Conservation (phyloP, 2,329 filamentous ascomycete species). For the Cytospora paraplurivora region DNA sequence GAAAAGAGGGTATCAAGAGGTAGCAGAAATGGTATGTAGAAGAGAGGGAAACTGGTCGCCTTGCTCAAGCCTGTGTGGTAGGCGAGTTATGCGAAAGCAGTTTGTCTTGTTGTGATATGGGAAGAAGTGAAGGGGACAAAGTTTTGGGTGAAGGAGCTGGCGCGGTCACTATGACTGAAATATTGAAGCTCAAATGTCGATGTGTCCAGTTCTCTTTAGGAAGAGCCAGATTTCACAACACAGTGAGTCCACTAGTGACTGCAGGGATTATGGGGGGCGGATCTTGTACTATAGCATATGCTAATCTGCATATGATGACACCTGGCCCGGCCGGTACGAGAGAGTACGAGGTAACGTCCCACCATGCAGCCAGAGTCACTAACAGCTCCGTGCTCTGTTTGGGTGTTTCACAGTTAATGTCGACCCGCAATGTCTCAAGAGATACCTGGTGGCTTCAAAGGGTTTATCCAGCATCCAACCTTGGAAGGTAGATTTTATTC, state of each 20-base stretch:
- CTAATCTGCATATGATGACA: conserved; percentile 20
- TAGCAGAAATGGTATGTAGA: conserved; percentile 31
- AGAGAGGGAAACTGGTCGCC: conserved; percentile 9
- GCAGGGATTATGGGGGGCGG: conserved; percentile 18
- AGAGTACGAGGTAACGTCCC: neutral
- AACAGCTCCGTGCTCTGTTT: neutral
- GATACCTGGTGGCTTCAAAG: neutral
- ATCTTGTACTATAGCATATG: too few relatives aligned
- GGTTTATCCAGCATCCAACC: neutral
- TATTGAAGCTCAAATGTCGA: conserved; percentile 29
- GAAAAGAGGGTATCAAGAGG: conserved; percentile 36
- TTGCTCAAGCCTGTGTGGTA: conserved; percentile 26
- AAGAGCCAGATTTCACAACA: conserved; percentile 27
- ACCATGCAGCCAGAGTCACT: neutral
- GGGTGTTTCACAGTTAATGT: neutral
- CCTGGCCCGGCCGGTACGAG: neutral
- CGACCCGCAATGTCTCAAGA: neutral
- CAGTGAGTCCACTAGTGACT: conserved; percentile 14
- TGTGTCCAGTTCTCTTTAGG: conserved; percentile 28
- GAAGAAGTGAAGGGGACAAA: conserved; percentile 4
- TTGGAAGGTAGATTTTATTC: too few relatives aligned
- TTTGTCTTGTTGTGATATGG: neutral
- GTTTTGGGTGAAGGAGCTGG: conserved; percentile 13
- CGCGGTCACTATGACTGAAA: conserved; percentile 19
- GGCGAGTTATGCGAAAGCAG: conserved; percentile 18